A percentile compares a stretch with the other conserved stretches of the same genome.
These are phyloP conservation scores for Bryum argenteum DNA, from an alignment of 225 moss, liverwort and hornwort species.

Conservation along the genomic window DNA sequence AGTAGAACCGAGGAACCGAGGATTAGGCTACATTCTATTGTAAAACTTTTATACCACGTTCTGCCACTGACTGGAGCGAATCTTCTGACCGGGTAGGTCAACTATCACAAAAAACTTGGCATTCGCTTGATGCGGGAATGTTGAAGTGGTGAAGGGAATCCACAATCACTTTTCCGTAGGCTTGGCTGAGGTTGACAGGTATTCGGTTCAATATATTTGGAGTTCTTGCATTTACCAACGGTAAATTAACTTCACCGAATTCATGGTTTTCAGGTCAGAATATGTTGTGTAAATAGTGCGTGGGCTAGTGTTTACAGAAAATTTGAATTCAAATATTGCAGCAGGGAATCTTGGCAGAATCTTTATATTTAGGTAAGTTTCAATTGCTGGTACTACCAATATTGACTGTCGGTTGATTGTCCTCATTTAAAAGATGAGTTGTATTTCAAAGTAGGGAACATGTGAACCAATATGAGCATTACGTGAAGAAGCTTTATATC, in stretches of 20 bases:
- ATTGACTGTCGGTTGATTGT: neutral
- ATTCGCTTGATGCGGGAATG: conserved; percentile 50
- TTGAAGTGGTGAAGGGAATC: conserved; percentile 49
- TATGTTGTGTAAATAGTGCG: too few species aligned
- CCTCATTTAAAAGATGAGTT: too few species aligned
- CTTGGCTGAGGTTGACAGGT: conserved; percentile 64
- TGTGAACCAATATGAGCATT: too few species aligned
- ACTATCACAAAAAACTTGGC: conserved; percentile 54
- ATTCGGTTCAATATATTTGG: neutral
- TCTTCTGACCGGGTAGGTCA: conserved; percentile 41
- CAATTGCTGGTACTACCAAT: neutral
- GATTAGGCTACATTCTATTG: neutral
- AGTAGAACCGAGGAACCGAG: neutral
- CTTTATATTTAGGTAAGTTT: conserved; percentile 52
- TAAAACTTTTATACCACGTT: neutral
- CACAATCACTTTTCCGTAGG: conserved; percentile 60
- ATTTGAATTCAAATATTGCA: conserved; percentile 43
- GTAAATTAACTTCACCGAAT: neutral
- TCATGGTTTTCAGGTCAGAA: too few species aligned
- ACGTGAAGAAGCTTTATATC: too few species aligned
- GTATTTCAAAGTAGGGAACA: too few species aligned
- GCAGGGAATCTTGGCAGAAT: conserved; percentile 44
- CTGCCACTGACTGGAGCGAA: neutral
- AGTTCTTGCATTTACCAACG: neutral
- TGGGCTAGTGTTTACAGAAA: conserved; percentile 32